A percentile compares a stretch with the other conserved stretches of the same genome.
Evolutionary conservation across 257 asterid genomes (phyloP).

Genomic region (Solanum neorickii): DNA sequence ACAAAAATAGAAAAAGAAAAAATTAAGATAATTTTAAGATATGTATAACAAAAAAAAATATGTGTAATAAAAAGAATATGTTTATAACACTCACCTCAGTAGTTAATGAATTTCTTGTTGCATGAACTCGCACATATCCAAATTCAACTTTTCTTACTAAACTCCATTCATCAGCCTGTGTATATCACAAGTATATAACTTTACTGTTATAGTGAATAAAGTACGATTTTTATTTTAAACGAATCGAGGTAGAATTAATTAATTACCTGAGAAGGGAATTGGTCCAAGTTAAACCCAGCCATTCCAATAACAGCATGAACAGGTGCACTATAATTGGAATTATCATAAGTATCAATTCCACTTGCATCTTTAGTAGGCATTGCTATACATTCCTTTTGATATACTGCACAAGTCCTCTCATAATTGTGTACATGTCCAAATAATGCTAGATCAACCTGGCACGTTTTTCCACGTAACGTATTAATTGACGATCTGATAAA

Average conservation of each 20-base stretch:
- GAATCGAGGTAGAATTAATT: not conserved
- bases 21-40: not conserved
- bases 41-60: not conserved
- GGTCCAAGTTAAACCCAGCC: slow-evolving; percentile 76
- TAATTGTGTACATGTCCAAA: slow-evolving; percentile 94
- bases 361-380: slow-evolving; percentile 45
- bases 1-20: not conserved
- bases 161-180: slow-evolving; percentile 62
- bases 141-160: slow-evolving; percentile 36
- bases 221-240: too few species aligned
- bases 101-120: slow-evolving; percentile 37
- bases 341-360: slow-evolving; percentile 31
- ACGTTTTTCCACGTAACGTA: not conserved
- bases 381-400: slow-evolving; percentile 41
- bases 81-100: slow-evolving; percentile 37
- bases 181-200: not conserved
- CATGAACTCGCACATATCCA: slow-evolving; percentile 52
- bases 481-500: not conserved
- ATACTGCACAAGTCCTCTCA: slow-evolving; percentile 75
- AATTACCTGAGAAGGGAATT: slow-evolving; percentile 45
- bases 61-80: not conserved
- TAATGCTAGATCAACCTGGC: slow-evolving; percentile 62
- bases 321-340: slow-evolving; percentile 56
- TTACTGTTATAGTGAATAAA: not conserved
- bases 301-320: slow-evolving; percentile 76